These are phyloP conservation scores for Solanum virginianum DNA, from an alignment of 257 asterid species.

Conservation along the genomic window DNA sequence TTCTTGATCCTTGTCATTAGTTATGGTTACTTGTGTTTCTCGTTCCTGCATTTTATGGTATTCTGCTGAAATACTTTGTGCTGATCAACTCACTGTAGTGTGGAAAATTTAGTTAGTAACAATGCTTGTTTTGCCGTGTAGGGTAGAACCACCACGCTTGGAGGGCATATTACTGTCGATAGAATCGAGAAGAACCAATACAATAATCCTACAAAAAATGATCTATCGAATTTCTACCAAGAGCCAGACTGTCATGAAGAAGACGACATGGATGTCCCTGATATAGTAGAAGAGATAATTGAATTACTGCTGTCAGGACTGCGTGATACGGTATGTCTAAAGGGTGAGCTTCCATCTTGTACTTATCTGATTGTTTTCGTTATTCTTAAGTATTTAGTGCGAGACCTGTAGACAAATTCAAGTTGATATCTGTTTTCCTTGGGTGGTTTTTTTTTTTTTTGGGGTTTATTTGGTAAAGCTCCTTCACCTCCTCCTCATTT, in stretches of 20 bases:
- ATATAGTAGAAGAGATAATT: conserved; percentile 69
- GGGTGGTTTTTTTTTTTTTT: not conserved
- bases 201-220: conserved; percentile 16
- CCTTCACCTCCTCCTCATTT: not conserved
- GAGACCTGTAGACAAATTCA: not conserved
- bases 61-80: not conserved
- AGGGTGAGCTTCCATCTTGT: conserved; percentile 19
- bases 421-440: not conserved
- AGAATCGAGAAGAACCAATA: conserved; percentile 20
- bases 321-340: conserved; percentile 73
- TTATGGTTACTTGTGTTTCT: not conserved
- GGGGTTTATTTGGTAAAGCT: not conserved
- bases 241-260: conserved; percentile 40
- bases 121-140: conserved; percentile 11
- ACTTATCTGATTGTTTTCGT: not conserved
- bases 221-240: conserved; percentile 17
- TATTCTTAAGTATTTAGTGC: not conserved
- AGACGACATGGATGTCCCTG: conserved; percentile 93
- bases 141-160: conserved; percentile 59
- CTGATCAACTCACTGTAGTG: not conserved
- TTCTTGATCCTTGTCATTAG: not conserved
- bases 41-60: not conserved
- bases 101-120: not conserved
- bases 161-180: conserved; percentile 31
- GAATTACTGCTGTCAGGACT: conserved; percentile 71